Conservation (phyloP, 345 rosid genomes). For the Trapa incisa region DNA sequence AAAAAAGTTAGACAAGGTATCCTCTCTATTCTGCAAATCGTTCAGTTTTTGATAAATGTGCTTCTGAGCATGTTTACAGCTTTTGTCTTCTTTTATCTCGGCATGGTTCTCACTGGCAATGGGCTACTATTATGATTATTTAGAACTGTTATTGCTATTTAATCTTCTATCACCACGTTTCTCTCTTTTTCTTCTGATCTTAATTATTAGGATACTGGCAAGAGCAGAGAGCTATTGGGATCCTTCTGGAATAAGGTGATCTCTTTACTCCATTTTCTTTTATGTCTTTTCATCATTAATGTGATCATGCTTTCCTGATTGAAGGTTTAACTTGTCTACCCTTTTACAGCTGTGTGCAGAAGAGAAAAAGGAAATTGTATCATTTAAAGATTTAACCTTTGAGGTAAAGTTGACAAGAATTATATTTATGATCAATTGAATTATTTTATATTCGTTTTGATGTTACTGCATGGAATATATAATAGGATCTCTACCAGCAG, state of each 20-base stretch:
- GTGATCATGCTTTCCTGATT: not conserved
- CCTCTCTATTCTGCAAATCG: not conserved
- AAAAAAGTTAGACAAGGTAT: constrained; percentile 76
- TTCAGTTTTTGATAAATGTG: not conserved
- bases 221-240: constrained; percentile 58
- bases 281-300: not conserved
- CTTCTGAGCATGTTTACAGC: not conserved
- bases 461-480: not conserved
- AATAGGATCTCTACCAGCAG: not conserved
- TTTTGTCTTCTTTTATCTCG: not conserved
- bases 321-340: constrained; percentile 4
- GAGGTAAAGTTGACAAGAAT: constrained; percentile 35
- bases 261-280: not conserved
- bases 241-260: constrained; percentile 82
- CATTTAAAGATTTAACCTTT: constrained; percentile 42
- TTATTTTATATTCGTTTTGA: not conserved
- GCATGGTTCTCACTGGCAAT: not conserved
- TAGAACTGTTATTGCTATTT: not conserved
- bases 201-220: constrained; percentile 48
- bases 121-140: not conserved
- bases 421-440: not conserved
- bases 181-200: not conserved
- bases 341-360: constrained; percentile 50
- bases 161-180: not conserved
- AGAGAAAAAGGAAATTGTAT: constrained; percentile 53